Percentiles rank a stretch among this genome's conserved stretches.
phyloP scores from a whole-genome alignment of 2,329 filamentous ascomycete species.

The Geosmithia flava region DNA sequence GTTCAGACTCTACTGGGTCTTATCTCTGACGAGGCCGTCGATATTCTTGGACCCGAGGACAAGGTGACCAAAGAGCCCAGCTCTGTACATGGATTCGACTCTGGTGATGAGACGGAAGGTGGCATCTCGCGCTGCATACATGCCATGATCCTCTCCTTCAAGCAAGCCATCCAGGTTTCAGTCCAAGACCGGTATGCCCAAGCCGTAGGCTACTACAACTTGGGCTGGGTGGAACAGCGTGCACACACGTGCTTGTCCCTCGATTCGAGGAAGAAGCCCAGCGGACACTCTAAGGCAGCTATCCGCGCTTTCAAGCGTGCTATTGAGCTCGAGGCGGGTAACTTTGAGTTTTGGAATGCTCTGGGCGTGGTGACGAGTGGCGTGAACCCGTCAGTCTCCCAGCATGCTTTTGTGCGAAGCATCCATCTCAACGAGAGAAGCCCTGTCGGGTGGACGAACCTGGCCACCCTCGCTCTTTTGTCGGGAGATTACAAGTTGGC shows the following conservation, averaged over 20 bases:
- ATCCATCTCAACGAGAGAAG: slow-evolving; percentile 86
- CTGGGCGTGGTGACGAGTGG: slow-evolving; percentile 82
- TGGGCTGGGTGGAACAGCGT: slow-evolving; percentile 86
- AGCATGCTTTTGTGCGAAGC: slow-evolving; percentile 87
- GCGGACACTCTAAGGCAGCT: slow-evolving; percentile 64
- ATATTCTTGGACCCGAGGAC: slow-evolving; percentile 58
- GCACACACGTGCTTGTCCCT: slow-evolving; percentile 56
- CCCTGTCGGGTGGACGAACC: slow-evolving; percentile 77
- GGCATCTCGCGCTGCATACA: slow-evolving; percentile 50
- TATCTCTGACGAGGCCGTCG: slow-evolving; percentile 41
- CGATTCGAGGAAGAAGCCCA: slow-evolving; percentile 40
- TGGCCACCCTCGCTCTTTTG: slow-evolving; percentile 74
- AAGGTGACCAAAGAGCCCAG: slow-evolving; percentile 26
- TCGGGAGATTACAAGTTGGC: slow-evolving; percentile 79
- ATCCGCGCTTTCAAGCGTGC: slow-evolving; percentile 89
- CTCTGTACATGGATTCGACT: not conserved
- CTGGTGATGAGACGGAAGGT: slow-evolving; percentile 5
- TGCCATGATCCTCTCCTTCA: slow-evolving; percentile 72
- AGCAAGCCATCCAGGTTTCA: slow-evolving; percentile 66
- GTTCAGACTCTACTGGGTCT: slow-evolving; percentile 47
- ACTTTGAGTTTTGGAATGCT: slow-evolving; percentile 94
- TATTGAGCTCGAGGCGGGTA: slow-evolving; percentile 89
- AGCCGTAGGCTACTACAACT: slow-evolving; percentile 92
- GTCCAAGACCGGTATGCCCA: slow-evolving; percentile 71
- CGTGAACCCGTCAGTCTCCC: slow-evolving; percentile 75